Evolutionary conservation across 2,329 filamentous ascomycete genomes (phyloP), one percentile per base, ranked within the genome.

Genomic region (Plenodomus lindquistii): DNA sequence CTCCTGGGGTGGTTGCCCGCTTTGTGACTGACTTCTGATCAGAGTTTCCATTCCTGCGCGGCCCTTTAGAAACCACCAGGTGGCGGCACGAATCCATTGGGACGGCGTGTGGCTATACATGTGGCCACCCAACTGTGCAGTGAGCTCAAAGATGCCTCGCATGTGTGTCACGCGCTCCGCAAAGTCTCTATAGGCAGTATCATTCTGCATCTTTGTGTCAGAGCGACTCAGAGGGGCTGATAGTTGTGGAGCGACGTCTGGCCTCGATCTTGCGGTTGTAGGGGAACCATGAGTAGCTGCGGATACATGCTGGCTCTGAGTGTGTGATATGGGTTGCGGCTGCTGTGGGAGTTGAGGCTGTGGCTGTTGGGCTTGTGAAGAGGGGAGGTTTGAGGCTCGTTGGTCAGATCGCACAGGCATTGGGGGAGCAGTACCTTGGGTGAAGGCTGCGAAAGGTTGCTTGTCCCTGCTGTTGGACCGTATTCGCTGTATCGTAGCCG

Each of bases 1-100:
- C 54, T 71, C 78, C 81, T 75, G 55, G 77, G 80, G 60, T 19
- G 56, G 62, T 52, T 84, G 80, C 4, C 81, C 77, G 36, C 73
- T 78, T 29, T 77, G 73, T 22, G 85, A 80, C 6, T 83, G 81
- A 43, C 84, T 85, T 51, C 89, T 81, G 39, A 95, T 85, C 34
- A 86, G 79, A 11, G 75, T 72, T 69, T 96, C 92, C 42, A 96
- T 78, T 9, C 85, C 85, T 63, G 86, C 83, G 52, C 91, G 85
- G 17, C 91, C 92, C 59, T 84, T 87, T 38, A 96, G 68, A 64
- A 96, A 95, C 92, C 92, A 97, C 92, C 92, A 97, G 0, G 89
- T 77, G 3, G 85, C 86, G 19, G 85, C 86, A 48, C 89, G 82
- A 9, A 87, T 79, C 76, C 92, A 87, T 50, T 91, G 84, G 39